Evolutionary conservation across 371 early-diverging fungal genomes (phyloP).

Genomic region (Rhizopus stolonifer): DNA sequence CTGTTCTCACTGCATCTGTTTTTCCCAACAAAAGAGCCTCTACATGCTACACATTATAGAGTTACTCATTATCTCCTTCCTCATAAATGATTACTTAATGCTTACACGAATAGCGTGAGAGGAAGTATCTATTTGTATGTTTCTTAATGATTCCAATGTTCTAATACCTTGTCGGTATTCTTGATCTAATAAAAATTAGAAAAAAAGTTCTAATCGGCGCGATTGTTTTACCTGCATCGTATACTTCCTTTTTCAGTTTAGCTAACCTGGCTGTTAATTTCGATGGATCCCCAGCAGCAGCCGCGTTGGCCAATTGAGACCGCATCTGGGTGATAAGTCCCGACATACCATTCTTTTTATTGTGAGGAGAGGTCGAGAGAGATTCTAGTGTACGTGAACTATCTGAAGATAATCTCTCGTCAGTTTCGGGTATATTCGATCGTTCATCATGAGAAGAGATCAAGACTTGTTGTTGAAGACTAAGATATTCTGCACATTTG

Average conservation of each 20-base stretch:
- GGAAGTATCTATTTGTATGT: constrained; percentile 44
- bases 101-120: constrained; percentile 45
- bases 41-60: too few relatives aligned
- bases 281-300: constrained; percentile 36
- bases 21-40: constrained; percentile 49
- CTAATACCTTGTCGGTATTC: constrained; percentile 61
- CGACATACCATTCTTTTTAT: constrained; percentile 41
- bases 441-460: constrained; percentile 22
- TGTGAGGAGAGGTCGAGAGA: constrained; percentile 15
- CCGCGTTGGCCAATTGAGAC: constrained; percentile 42
- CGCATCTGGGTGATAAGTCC: constrained; percentile 48
- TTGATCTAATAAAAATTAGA: constrained; percentile 29
- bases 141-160: constrained; percentile 47
- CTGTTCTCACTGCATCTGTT: constrained; percentile 31
- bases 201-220: too few relatives aligned
- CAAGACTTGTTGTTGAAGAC: constrained; percentile 33
- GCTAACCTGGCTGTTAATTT: constrained; percentile 41
- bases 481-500: constrained; percentile 40
- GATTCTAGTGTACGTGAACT: constrained; percentile 17
- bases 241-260: constrained; percentile 54
- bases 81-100: not conserved
- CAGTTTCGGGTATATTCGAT: constrained; percentile 15
- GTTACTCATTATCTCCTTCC: too few relatives aligned
- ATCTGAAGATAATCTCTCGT: constrained; percentile 28
- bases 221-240: constrained; percentile 47